Conservation (phyloP, 371 early-diverging fungal genomes). For the Rhizomucor pusillus region DNA sequence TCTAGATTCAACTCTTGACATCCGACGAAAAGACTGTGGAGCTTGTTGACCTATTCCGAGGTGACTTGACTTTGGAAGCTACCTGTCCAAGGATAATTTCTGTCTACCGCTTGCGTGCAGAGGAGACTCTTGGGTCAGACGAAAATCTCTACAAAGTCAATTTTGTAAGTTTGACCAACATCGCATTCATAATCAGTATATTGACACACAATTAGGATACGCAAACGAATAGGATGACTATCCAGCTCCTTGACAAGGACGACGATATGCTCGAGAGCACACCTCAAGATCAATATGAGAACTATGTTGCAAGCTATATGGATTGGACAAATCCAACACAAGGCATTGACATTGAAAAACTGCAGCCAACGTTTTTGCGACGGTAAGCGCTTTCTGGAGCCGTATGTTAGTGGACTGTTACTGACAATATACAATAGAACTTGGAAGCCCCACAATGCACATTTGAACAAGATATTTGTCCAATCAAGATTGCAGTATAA, state of each 20-base stretch:
- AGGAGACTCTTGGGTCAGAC: constrained; percentile 72
- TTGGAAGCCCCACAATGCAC: constrained; percentile 81
- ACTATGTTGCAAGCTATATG: constrained; percentile 92
- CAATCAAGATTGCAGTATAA: constrained; percentile 84
- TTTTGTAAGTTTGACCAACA: constrained; percentile 58
- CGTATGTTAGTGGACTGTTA: constrained; percentile 32
- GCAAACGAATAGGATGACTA: constrained; percentile 66
- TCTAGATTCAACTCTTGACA: constrained; percentile 41
- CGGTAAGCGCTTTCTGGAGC: constrained; percentile 45
- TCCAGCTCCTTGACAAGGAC: constrained; percentile 84
- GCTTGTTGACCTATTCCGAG: constrained; percentile 31
- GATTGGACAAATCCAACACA: constrained; percentile 72
- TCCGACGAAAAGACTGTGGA: constrained; percentile 45
- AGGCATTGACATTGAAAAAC: constrained; percentile 54
- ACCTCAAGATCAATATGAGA: constrained; percentile 88
- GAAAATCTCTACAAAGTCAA: constrained; percentile 86
- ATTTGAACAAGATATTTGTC: constrained; percentile 56
- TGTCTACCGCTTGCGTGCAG: constrained; percentile 82
- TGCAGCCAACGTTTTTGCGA: constrained; percentile 65
- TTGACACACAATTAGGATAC: constrained; percentile 37
- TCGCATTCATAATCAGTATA: background rate
- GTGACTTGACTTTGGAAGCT: constrained; percentile 22
- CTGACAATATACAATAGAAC: constrained; percentile 26
- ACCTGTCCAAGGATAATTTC: constrained; percentile 25
- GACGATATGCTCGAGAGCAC: constrained; percentile 79